A percentile compares a stretch with the other conserved stretches of the same genome.
These are phyloP conservation scores for Misopates orontium DNA, from an alignment of 257 asterid genomes.

Conservation along the genomic window DNA sequence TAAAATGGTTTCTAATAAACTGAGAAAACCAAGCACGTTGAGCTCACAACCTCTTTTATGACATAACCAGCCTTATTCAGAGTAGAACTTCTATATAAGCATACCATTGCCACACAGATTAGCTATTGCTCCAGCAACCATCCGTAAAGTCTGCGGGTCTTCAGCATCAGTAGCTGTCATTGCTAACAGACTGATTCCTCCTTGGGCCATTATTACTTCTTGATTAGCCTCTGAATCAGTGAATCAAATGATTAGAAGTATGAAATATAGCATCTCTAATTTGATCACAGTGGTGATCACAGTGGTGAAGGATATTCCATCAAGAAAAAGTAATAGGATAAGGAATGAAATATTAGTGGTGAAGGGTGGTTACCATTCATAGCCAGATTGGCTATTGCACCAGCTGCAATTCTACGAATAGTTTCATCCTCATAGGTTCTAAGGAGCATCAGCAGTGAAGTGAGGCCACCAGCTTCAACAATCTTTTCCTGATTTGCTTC, in stretches of 20 bases:
- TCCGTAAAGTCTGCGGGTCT: conserved; percentile 92
- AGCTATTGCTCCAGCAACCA: conserved; percentile 93
- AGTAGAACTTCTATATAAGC: not conserved
- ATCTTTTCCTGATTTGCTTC: conserved; percentile 83
- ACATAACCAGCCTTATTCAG: too few species aligned
- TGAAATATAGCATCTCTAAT: not conserved
- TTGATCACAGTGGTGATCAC: not conserved
- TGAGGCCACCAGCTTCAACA: conserved; percentile 85
- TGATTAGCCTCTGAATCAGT: conserved; percentile 65
- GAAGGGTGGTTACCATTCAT: conserved; percentile 65
- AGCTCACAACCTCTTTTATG: too few species aligned
- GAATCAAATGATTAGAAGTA: conserved; percentile 23
- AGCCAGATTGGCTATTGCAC: conserved; percentile 93
- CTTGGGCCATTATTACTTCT: conserved; percentile 78
- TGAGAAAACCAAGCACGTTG: not conserved
- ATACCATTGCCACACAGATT: conserved; percentile 90
- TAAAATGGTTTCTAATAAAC: not conserved
- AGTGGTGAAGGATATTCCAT: not conserved
- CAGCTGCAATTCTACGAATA: conserved; percentile 85
- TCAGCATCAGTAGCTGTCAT: conserved; percentile 64
- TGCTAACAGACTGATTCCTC: conserved; percentile 71
- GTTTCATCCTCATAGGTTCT: conserved; percentile 68
- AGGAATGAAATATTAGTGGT: not conserved
- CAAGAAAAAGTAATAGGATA: too few species aligned
- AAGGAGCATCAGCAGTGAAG: conserved; percentile 69